Base-by-base conservation (phyloP, 2,329 filamentous ascomycete genomes). In the Alternaria gaisen region DNA sequence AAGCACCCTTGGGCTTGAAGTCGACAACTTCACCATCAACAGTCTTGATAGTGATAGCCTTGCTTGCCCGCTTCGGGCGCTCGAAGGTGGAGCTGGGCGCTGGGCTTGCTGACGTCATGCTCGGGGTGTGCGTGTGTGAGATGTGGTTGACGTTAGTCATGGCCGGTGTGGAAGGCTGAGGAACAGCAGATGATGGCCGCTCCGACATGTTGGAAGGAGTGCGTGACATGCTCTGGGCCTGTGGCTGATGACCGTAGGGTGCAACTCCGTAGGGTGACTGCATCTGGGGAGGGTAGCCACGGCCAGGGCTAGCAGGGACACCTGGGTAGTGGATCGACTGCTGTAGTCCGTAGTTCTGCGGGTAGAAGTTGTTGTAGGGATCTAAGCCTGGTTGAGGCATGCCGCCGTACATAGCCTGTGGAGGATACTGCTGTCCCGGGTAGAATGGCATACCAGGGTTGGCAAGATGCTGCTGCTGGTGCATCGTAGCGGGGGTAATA, bases 31-130 rank as follows among this genome's bases (percentile, higher is more conserved):
- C 92, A 64, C 93, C 94, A 57, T 90, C 86, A 30, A 90, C 38
- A 73, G 93, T 92, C 84, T 93, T 96, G 83, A 97, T 97, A 50
- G 89, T 84, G 67, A 97, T 91, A 1, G 90, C 89, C 48, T 88
- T 89, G 79, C 87, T 93, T 83, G 90, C 92, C 51, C 82, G 71
- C 84, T 87, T 76, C 16, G 79, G 89, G 61, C 87, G 87, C 62
- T 90, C 85, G 63, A 90, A 88, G 67, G 87, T 85, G 6, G 85
- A 84, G 64, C 87, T 87, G 36, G 88, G 84, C 24, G 85, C 86
- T 34, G 89, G 86, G 60, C 84, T 85, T 82, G 84, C 76, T 79
- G 88, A 83, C 40, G 80, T 80, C 58, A 73, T 88, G 82, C 79
- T 89, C 78, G 80, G 81, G 80, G 76, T 87, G 67, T 85, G 82